phyloP scores from a whole-genome alignment of 164 flowering plant species.

The Cinnamomum chago region DNA sequence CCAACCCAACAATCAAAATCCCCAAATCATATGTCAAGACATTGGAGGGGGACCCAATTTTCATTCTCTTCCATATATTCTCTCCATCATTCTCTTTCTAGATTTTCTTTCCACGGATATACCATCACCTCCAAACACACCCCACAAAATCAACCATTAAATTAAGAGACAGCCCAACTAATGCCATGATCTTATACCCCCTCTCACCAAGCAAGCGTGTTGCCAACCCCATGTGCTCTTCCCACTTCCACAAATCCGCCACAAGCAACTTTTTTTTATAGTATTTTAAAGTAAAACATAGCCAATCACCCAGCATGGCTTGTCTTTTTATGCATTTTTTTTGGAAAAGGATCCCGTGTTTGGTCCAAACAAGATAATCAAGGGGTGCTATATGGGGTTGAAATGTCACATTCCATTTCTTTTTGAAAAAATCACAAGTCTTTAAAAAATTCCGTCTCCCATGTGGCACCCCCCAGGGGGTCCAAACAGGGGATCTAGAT shows the following conservation, averaged over 20 bases:
- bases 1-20: background rate
- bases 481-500: too few relatives aligned
- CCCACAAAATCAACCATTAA: slow-evolving; percentile 1
- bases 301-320: slow-evolving; percentile 5
- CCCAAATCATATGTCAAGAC: background rate
- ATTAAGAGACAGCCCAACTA: background rate
- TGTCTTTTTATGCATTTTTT: slow-evolving; percentile 9
- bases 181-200: slow-evolving; percentile 14
- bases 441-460: too few relatives aligned
- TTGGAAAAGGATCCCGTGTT: too few relatives aligned
- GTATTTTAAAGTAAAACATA: slow-evolving; percentile 3
- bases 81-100: background rate
- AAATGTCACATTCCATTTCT: too few relatives aligned
- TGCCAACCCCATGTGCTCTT: slow-evolving; percentile 45
- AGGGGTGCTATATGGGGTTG: too few relatives aligned
- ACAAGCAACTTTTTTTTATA: slow-evolving; percentile 8
- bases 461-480: too few relatives aligned
- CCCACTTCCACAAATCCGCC: slow-evolving; percentile 17
- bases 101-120: background rate
- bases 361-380: too few relatives aligned
- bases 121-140: background rate
- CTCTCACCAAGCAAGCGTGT: slow-evolving; percentile 45
- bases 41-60: background rate
- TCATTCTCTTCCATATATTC: background rate
- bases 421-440: too few relatives aligned